These are phyloP conservation scores for Didymella exigua DNA, from an alignment of 2,329 filamentous ascomycete species.

Conservation along the genomic window DNA sequence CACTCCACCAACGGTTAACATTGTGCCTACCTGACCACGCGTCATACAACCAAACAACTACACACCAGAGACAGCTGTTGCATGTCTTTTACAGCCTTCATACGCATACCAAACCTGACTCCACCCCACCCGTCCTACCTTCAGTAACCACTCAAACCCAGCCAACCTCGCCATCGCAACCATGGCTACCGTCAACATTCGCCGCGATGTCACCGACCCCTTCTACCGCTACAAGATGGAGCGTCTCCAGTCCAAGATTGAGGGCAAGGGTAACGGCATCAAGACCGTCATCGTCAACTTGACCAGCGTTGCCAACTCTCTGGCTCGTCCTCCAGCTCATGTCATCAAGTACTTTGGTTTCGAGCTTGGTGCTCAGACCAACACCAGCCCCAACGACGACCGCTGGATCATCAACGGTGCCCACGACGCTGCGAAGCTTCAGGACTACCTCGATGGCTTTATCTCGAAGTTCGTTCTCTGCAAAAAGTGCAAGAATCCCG, in stretches of 20 bases:
- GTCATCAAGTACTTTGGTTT: constrained; percentile 99
- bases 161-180: constrained; percentile 58
- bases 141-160: constrained; percentile 34
- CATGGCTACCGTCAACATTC: constrained; percentile 98
- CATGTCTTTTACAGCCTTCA: constrained; percentile 67
- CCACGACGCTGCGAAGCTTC: constrained; percentile 91
- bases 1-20: constrained; percentile 93
- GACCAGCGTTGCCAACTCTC: constrained; percentile 87
- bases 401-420: constrained; percentile 99
- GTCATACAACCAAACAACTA: constrained; percentile 44
- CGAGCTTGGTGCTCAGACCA: constrained; percentile 97
- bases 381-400: constrained; percentile 94
- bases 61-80: constrained; percentile 50
- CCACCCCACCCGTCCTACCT: constrained; percentile 8
- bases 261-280: constrained; percentile 99
- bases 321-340: constrained; percentile 90
- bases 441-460: constrained; percentile 98
- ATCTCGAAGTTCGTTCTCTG: constrained; percentile 98
- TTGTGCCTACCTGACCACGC: constrained; percentile 44
- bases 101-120: constrained; percentile 49
- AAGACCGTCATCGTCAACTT: constrained; percentile 98
- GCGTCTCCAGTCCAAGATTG: constrained; percentile 96
- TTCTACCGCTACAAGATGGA: constrained; percentile 99
- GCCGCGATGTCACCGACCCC: constrained; percentile 92
- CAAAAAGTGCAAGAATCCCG: constrained; percentile 99